phyloP scores from a whole-genome alignment of 83 land plant species.

The Picea abies region DNA sequence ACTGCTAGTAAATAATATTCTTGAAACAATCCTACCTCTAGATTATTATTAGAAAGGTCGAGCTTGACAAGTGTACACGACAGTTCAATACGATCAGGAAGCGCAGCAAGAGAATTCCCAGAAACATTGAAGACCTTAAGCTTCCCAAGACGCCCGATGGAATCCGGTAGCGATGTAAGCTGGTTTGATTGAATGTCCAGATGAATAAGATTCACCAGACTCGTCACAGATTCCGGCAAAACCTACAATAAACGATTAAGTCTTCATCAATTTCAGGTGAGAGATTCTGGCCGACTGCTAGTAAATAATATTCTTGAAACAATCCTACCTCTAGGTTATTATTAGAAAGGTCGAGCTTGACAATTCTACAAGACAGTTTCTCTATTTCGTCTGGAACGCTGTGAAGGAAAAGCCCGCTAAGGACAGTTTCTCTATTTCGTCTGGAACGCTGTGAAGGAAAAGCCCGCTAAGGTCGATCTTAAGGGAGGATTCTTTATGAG shows the following conservation, averaged over 20 bases:
- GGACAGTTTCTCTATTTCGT: slow-evolving; percentile 27
- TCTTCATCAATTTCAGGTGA: too few relatives aligned
- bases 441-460: slow-evolving; percentile 35
- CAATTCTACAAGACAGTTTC: too few relatives aligned
- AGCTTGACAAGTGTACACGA: neutral
- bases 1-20: neutral
- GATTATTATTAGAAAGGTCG: neutral
- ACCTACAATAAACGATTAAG: slow-evolving; percentile 13
- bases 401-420: slow-evolving; percentile 42
- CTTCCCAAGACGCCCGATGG: neutral
- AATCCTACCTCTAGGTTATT: neutral
- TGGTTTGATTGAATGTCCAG: slow-evolving; percentile 20
- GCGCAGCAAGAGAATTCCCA: slow-evolving; percentile 4
- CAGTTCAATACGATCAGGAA: slow-evolving; percentile 10
- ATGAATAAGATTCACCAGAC: neutral
- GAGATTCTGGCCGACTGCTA: too few relatives aligned
- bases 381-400: slow-evolving; percentile 33
- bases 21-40: neutral
- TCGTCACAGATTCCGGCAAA: slow-evolving; percentile 36
- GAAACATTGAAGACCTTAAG: slow-evolving; percentile 17
- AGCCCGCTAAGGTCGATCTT: slow-evolving; percentile 48
- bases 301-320: neutral
- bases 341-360: neutral
- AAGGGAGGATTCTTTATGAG: neutral
- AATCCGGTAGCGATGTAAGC: neutral